Evolutionary conservation across 768 basidiomycete genomes (phyloP), one percentile per base, ranked within the genome.

Genomic region (Mycena venus): DNA sequence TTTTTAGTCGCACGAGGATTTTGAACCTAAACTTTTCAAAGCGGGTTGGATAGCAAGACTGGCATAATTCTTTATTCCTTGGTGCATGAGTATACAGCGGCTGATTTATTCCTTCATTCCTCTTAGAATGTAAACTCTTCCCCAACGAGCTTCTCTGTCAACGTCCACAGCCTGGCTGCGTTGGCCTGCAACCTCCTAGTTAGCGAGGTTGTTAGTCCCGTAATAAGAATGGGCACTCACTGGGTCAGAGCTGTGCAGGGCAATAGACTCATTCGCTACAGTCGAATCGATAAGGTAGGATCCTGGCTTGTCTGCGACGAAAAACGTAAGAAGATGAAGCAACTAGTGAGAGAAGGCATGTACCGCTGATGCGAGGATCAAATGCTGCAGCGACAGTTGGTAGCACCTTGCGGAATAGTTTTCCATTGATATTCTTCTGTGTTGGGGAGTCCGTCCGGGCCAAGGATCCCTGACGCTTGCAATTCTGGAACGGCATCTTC

Each of bases 61-160:
- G 51, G 51, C 51, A 53, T 17, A 56, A 31, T 31, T 56, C 55
- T 31, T 56, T 31, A 56, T 31, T 14, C 29, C 14, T 17, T 31
- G 27, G 29, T 56, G 55, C 55, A 56, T 31, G 55, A 56, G 32
- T 58, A 59, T 59, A 59, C 58, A 36, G 32, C 17, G n/a, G 19
- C 15, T 59, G 58, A 36, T 36, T 34, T n/a, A 14, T 12, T 36
- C n/a, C 58, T 44, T n/a, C n/a, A n/a, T n/a, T n/a, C n/a, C n/a
- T n/a, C n/a, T 19, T 62, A 66, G 36, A 66, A 66, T 23, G 12
- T 31, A 55, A 66, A 66, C 36, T 66, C 32, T 31, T 66, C 64
- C 32, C 51, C 64, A 21, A 66, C 23, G 31, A 66, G 14, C 32
- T 66, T 51, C 49, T 66, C 64, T 32, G 64, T 66, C 49, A n/a